phyloP scores from a whole-genome alignment of 1,284 basidiomycete species.

The Moesziomyces sp. region DNA sequence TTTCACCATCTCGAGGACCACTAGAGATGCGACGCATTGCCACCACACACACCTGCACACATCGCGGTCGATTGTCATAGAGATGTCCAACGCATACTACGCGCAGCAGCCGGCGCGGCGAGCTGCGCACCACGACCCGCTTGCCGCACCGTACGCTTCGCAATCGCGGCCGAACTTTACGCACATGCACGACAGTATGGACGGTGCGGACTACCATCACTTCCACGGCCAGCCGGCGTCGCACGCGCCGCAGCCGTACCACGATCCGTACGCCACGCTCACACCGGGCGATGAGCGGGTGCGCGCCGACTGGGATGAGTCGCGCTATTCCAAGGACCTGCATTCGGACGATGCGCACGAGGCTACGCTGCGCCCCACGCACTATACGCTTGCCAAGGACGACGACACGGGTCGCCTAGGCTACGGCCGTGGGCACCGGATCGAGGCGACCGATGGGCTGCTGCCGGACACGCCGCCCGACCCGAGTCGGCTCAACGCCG shows the following conservation, averaged over 20 bases:
- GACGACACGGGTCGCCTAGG: slow-evolving; percentile 20
- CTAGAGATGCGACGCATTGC: too few relatives aligned
- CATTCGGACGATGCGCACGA: slow-evolving; percentile 19
- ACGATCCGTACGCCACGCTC: slow-evolving; percentile 33
- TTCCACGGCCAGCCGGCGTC: slow-evolving; percentile 13
- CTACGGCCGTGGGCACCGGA: slow-evolving; percentile 19
- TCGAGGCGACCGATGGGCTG: slow-evolving; percentile 42
- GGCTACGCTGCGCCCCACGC: slow-evolving; percentile 10
- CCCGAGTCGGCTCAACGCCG: slow-evolving; percentile 40
- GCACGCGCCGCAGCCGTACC: slow-evolving; percentile 14
- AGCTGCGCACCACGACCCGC: slow-evolving; percentile 24
- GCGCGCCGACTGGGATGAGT: slow-evolving; percentile 10
- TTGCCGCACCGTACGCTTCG: not conserved
- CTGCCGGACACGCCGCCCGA: slow-evolving; percentile 40
- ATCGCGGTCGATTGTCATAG: too few relatives aligned
- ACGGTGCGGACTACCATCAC: slow-evolving; percentile 31
- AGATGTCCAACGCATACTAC: slow-evolving; percentile 46
- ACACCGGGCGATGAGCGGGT: slow-evolving; percentile 7
- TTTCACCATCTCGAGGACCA: too few relatives aligned
- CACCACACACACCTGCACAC: too few relatives aligned
- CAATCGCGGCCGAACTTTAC: slow-evolving; percentile 3
- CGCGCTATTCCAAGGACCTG: slow-evolving; percentile 13
- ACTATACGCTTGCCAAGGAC: slow-evolving; percentile 21
- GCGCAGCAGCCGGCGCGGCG: slow-evolving; percentile 21
- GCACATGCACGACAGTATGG: slow-evolving; percentile 11